Base-by-base conservation (phyloP, 2,329 filamentous ascomycete genomes). In the Periconia macrospinosa region DNA sequence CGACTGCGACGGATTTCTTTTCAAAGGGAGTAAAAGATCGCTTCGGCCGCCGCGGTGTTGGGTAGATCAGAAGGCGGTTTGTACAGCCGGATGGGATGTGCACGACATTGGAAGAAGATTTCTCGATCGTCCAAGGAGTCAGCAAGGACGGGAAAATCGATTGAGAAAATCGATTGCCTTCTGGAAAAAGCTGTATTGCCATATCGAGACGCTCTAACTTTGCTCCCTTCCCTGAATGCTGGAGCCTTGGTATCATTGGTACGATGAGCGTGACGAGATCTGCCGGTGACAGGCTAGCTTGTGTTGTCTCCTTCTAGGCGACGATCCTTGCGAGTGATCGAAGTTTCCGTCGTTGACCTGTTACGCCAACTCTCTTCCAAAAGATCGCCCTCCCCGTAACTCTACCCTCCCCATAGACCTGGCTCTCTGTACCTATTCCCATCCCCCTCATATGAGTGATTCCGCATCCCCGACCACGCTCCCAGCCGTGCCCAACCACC, bases 241-340 rank as follows among this genome's bases (percentile, higher is more conserved):
- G 41, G 37, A 15, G 41, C 48, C 41, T 47, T 56, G 53, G 62
- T 63, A 63, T 55, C 52, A 54, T 40, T 45, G 42, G 52, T 62
- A 62, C 63, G 52, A 30, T 52, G 50, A 56, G 55, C 59, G 59
- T 66, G 62, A 64, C 54, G 52, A 33, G 45, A 58, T 46, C 43
- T 67, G 61, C 63, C 47, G 50, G 56, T 48, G 56, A 54, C 52
- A 61, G 62, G 14, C 27, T 53, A 50, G n/a, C n/a, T n/a, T n/a
- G n/a, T n/a, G n/a, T n/a, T 64, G 61, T 69, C 57, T 57, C 30
- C 7, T 33, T 62, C 61, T 57, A 58, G 60, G 63, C 56, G 30
- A 58, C 62, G 67, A 70, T 71, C 65, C 30, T 8, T 33, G 30
- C 30, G 30, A 33, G n/a, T n/a, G n/a, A n/a, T n/a, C n/a, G n/a